phyloP scores from a whole-genome alignment of 768 basidiomycete genomes.

The Amanita phalloides region DNA sequence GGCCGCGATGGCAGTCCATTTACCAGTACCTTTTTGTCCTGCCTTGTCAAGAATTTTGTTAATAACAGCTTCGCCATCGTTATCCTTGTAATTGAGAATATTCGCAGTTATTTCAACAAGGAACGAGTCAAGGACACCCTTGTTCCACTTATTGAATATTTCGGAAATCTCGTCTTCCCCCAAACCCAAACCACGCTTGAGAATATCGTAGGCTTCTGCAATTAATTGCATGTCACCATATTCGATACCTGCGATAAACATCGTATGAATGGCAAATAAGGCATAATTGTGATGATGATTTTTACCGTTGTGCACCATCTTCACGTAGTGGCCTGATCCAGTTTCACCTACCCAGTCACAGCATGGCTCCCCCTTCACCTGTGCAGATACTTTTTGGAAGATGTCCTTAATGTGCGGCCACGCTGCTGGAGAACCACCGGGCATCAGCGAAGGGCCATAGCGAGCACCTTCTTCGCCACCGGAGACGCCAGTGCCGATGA shows the following conservation, averaged over 20 bases:
- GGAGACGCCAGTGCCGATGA: constrained; percentile 97
- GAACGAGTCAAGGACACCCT: constrained; percentile 98
- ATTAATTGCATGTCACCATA: constrained; percentile 99
- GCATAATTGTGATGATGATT: constrained; percentile 7
- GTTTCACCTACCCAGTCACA: constrained; percentile 99
- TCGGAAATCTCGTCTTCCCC: constrained; percentile 83
- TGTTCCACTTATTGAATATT: constrained; percentile 95
- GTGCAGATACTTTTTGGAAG: constrained; percentile 96
- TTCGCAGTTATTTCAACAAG: constrained; percentile 97
- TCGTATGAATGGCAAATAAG: constrained; percentile 6
- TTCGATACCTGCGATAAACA: constrained; percentile 72
- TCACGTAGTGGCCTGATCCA: constrained; percentile 96
- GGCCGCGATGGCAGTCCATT: constrained; percentile 98
- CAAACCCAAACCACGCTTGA: constrained; percentile 90
- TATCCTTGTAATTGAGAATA: constrained; percentile 95
- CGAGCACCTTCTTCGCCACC: constrained; percentile 99
- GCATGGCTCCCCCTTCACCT: constrained; percentile 91
- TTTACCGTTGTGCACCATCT: constrained; percentile 97
- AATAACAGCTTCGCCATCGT: constrained; percentile 86
- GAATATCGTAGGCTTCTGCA: constrained; percentile 97
- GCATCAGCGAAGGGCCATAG: constrained; percentile 97
- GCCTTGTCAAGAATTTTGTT: constrained; percentile 93
- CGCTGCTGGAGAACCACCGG: constrained; percentile 87
- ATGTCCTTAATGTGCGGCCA: constrained; percentile 98
- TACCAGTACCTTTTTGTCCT: constrained; percentile 98